Conservation (phyloP, 768 basidiomycete species). For the Trametes maxima region DNA sequence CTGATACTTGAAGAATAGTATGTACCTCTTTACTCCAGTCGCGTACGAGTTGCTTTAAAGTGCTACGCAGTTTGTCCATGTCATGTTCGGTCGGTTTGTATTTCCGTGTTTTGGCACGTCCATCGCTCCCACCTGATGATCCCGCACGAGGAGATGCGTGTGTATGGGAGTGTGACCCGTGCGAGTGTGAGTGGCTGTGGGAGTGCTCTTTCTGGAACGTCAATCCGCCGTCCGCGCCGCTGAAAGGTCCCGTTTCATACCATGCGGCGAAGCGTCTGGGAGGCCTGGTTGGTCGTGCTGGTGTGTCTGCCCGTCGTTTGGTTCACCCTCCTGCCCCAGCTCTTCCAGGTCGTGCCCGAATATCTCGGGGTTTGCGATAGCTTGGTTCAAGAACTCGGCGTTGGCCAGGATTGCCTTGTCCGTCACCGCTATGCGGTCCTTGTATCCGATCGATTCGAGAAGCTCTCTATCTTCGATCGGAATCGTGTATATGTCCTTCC, state of each 20-base stretch:
- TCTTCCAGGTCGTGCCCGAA: conserved; percentile 58
- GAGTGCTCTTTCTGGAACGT: conserved; percentile 28
- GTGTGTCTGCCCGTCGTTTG: neutral
- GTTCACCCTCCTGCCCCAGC: conserved; percentile 31
- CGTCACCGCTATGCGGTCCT: conserved; percentile 74
- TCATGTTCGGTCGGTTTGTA: conserved; percentile 69
- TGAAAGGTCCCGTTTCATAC: neutral
- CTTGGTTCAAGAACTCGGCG: conserved; percentile 71
- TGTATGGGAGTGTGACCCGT: conserved; percentile 33
- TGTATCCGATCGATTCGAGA: conserved; percentile 70
- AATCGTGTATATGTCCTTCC: conserved; percentile 78
- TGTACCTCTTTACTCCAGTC: conserved; percentile 89
- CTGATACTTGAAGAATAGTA: neutral
- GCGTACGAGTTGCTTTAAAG: conserved; percentile 88
- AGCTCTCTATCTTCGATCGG: conserved; percentile 69
- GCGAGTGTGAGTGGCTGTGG: conserved; percentile 36
- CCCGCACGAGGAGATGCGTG: conserved; percentile 19
- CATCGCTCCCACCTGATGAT: conserved; percentile 21
- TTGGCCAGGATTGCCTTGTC: conserved; percentile 83
- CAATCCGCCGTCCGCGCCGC: conserved; percentile 17
- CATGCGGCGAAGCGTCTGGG: neutral
- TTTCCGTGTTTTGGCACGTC: conserved; percentile 32
- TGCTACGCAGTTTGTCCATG: conserved; percentile 91
- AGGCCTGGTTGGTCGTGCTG: neutral
- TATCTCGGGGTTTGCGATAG: conserved; percentile 80